Evolutionary conservation across 2,329 filamentous ascomycete genomes (phyloP).

Genomic region (Penicillium sumatraense): DNA sequence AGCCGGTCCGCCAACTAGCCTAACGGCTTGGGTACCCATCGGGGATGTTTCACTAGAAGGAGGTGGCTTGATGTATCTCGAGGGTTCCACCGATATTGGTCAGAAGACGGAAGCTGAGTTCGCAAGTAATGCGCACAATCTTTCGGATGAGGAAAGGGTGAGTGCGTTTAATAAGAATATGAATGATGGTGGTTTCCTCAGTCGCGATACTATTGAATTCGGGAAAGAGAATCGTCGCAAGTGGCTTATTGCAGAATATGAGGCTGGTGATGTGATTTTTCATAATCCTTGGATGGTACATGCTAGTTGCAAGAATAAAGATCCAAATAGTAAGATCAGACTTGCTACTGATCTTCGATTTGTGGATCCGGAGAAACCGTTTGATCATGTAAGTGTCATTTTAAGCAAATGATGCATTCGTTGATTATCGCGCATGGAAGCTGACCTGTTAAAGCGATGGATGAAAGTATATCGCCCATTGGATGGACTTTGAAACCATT

Average conservation of each 20-base stretch:
- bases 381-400: constrained; percentile 40
- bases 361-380: constrained; percentile 47
- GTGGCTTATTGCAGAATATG: constrained; percentile 31
- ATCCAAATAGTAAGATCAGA: constrained; percentile 38
- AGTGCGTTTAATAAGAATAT: constrained; percentile 31
- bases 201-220: constrained; percentile 20
- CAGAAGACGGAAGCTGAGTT: constrained; percentile 47
- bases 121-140: constrained; percentile 24
- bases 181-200: constrained; percentile 18
- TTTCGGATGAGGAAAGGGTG: constrained; percentile 37
- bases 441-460: constrained; percentile 4
- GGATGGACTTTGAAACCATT: constrained; percentile 1
- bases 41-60: not conserved
- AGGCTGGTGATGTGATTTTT: constrained; percentile 42
- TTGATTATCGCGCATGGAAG: not conserved
- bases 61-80: constrained; percentile 1
- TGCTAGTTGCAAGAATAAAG: constrained; percentile 43
- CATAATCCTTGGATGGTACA: constrained; percentile 48
- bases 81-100: constrained; percentile 24
- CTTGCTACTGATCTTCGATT: constrained; percentile 44
- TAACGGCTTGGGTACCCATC: not conserved
- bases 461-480: constrained; percentile 8
- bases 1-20: not conserved
- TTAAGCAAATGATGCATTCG: not conserved
- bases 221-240: constrained; percentile 37